These are phyloP conservation scores for Conoideocrella luteorostrata DNA, from an alignment of 2,329 filamentous ascomycete species.

Conservation along the genomic window DNA sequence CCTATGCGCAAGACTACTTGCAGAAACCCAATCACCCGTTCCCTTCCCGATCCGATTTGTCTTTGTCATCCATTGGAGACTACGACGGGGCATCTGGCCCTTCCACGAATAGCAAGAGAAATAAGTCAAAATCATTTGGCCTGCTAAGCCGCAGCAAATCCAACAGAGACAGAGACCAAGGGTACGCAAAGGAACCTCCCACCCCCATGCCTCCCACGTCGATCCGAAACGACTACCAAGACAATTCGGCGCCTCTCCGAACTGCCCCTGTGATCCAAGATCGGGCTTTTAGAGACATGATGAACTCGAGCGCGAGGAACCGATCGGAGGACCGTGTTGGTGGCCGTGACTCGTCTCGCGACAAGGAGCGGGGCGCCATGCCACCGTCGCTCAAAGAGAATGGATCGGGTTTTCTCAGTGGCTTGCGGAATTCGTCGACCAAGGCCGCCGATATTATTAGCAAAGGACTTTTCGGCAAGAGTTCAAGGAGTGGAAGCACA, in stretches of 20 bases:
- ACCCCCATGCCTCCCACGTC: constrained; percentile 15
- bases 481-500: constrained; percentile 64
- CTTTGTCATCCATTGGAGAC: constrained; percentile 43
- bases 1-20: constrained; percentile 23
- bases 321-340: constrained; percentile 64
- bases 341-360: constrained; percentile 38
- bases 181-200: constrained; percentile 31
- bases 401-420: constrained; percentile 61
- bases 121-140: constrained; percentile 50
- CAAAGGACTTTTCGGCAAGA: constrained; percentile 77
- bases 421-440: constrained; percentile 64
- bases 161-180: constrained; percentile 42
- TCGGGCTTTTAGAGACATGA: constrained; percentile 61
- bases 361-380: constrained; percentile 43
- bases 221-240: constrained; percentile 21
- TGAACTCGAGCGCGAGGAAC: constrained; percentile 58
- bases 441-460: constrained; percentile 75
- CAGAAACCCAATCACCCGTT: constrained; percentile 34
- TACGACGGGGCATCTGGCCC: constrained; percentile 31
- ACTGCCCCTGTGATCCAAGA: constrained; percentile 61
- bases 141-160: constrained; percentile 47
- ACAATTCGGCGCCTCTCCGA: constrained; percentile 37
- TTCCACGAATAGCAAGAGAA: constrained; percentile 35
- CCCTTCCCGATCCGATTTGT: constrained; percentile 46
- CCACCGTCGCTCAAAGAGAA: constrained; percentile 54